These are phyloP conservation scores for Fonsecaea pugnacius DNA, from an alignment of 2,329 filamentous ascomycete genomes.

Conservation along the genomic window DNA sequence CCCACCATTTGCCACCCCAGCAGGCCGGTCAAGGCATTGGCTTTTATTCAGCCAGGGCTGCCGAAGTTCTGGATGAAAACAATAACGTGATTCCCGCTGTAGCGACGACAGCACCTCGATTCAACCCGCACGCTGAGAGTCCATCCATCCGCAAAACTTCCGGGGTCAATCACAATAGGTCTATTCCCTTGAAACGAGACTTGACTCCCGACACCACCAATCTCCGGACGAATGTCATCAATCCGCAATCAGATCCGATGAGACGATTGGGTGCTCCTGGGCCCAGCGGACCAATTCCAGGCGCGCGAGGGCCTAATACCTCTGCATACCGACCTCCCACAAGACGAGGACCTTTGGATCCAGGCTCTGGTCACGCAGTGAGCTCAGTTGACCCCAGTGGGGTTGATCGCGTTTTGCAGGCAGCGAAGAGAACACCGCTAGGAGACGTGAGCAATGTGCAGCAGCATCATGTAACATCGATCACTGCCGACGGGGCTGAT, in stretches of 20 bases:
- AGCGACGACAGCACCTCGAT: constrained; percentile 57
- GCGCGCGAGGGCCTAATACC: constrained; percentile 22
- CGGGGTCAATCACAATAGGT: constrained; percentile 79
- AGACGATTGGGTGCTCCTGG: constrained; percentile 29
- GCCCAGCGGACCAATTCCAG: constrained; percentile 13
- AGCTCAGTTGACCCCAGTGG: constrained; percentile 33
- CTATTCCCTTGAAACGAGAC: constrained; percentile 68
- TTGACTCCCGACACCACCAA: constrained; percentile 40
- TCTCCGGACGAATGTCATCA: constrained; percentile 29
- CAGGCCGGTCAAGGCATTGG: constrained; percentile 41
- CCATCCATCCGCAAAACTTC: constrained; percentile 88
- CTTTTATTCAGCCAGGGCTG: constrained; percentile 73
- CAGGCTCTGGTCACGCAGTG: constrained; percentile 32
- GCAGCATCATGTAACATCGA: constrained; percentile 31
- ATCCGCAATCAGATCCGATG: constrained; percentile 26
- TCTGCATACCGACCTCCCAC: constrained; percentile 49
- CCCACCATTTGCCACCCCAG: constrained; percentile 29
- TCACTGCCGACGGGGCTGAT: constrained; percentile 32
- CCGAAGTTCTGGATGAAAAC: constrained; percentile 61
- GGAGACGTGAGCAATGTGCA: constrained; percentile 52
- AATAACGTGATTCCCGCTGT: constrained; percentile 49
- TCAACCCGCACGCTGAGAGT: constrained; percentile 75
- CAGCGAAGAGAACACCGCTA: constrained; percentile 48
- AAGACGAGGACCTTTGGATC: constrained; percentile 44
- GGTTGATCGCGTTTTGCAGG: constrained; percentile 27